Evolutionary conservation across 441 rosid genomes (phyloP).

Genomic region (Adansonia gregorii): DNA sequence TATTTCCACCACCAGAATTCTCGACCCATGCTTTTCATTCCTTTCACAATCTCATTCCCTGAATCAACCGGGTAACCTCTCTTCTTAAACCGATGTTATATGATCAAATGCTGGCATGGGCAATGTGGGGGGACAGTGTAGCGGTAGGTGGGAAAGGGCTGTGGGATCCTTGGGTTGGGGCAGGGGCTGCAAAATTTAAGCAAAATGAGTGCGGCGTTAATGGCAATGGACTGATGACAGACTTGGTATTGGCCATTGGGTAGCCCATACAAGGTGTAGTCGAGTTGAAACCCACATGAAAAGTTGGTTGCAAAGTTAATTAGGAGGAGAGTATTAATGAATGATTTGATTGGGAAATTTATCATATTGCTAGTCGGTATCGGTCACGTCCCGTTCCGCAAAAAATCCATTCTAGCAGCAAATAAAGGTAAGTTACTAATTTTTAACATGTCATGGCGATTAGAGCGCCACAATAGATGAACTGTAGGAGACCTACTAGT

Average conservation of each 20-base stretch:
- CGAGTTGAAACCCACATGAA: background rate
- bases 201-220: background rate
- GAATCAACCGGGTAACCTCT: background rate
- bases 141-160: background rate
- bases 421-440: no score
- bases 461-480: background rate
- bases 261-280: background rate
- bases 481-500: background rate
- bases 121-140: no score
- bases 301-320: background rate
- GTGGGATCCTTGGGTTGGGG: background rate
- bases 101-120: background rate
- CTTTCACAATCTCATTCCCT: no score
- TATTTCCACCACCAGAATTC: background rate
- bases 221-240: background rate
- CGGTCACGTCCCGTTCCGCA: no score
- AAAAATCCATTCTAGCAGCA: no score
- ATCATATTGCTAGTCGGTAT: background rate
- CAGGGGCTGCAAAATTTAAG: background rate
- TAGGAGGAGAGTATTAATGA: background rate
- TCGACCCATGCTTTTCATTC: background rate
- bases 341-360: background rate
- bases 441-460: no score
- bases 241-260: background rate
- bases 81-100: background rate